A percentile compares a stretch with the other conserved stretches of the same genome.
Evolutionary conservation across 495 filamentous ascomycete species (phyloP).

Genomic region (Jackrogersella multiformis): DNA sequence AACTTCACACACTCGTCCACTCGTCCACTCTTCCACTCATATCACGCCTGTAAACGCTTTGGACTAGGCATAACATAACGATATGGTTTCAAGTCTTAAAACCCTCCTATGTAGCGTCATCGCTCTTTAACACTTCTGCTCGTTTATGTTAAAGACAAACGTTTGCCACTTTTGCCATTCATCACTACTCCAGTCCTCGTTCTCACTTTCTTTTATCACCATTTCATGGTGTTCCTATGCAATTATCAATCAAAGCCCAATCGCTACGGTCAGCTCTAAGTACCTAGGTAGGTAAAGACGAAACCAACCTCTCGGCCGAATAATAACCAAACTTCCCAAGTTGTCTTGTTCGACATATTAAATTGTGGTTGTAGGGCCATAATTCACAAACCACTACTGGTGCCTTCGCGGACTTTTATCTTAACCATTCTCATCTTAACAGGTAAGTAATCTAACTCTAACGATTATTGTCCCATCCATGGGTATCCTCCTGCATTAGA

Average conservation of each 20-base stretch:
- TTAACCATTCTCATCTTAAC: background rate
- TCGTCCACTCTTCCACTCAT: conserved; percentile 38
- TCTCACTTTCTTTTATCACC: no score
- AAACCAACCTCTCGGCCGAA: background rate
- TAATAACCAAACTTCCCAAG: conserved; percentile 13
- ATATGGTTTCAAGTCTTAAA: conserved; percentile 35
- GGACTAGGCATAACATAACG: conserved; percentile 29
- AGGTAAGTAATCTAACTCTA: background rate
- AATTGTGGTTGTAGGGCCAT: conserved; percentile 3
- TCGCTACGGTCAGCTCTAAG: background rate
- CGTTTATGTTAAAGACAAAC: conserved; percentile 13
- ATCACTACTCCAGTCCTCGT: no score
- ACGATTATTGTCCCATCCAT: no score
- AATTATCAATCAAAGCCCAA: conserved; percentile 18
- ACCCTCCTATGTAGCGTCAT: conserved; percentile 27
- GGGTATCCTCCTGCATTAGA: background rate
- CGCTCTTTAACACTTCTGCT: no score
- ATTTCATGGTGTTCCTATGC: conserved; percentile 4
- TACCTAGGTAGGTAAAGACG: background rate
- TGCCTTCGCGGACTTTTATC: background rate
- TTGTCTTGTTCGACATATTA: conserved; percentile 8
- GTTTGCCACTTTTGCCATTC: conserved; percentile 2
- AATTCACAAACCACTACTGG: conserved; percentile 11
- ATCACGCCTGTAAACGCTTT: conserved; percentile 40
- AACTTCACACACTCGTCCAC: no score